A percentile compares a stretch with the other conserved stretches of the same genome.
Conservation (phyloP, 352 stramenopile species). For the Aphanomyces cochlioides region DNA sequence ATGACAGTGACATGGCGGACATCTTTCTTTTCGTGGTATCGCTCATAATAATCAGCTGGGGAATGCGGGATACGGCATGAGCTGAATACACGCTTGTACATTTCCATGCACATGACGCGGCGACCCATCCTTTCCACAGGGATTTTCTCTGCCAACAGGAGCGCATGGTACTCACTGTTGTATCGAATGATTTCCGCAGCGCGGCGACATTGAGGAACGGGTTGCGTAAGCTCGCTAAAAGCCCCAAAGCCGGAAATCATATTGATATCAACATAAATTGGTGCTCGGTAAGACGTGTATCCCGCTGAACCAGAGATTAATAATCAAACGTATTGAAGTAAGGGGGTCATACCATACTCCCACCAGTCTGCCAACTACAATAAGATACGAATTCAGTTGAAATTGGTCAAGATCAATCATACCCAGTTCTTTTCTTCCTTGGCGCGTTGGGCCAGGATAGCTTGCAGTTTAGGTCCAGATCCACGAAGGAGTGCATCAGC, state of each 20-base stretch:
- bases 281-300: slow-evolving; percentile 60
- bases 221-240: slow-evolving; percentile 77
- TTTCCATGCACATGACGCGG: slow-evolving; percentile 85
- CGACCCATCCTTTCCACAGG: slow-evolving; percentile 84
- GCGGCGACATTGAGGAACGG: slow-evolving; percentile 51
- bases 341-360: slow-evolving; percentile 87
- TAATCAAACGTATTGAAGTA: slow-evolving; percentile 29
- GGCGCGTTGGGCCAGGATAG: slow-evolving; percentile 47
- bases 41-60: slow-evolving; percentile 51
- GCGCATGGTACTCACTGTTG: slow-evolving; percentile 82
- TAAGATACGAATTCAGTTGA: background rate
- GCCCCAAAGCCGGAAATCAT: slow-evolving; percentile 96
- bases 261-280: slow-evolving; percentile 91
- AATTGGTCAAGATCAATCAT: background rate
- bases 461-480: slow-evolving; percentile 46
- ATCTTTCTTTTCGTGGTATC: slow-evolving; percentile 34
- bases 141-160: slow-evolving; percentile 77
- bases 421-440: slow-evolving; percentile 56
- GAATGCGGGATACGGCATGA: slow-evolving; percentile 82
- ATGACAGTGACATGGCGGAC: slow-evolving; percentile 52
- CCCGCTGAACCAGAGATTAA: background rate
- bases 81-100: slow-evolving; percentile 87
- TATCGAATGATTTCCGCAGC: slow-evolving; percentile 63
- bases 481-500: slow-evolving; percentile 51
- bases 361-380: slow-evolving; percentile 86